Evolutionary conservation across 768 basidiomycete genomes (phyloP).

Genomic region (Leccinum fibrillosum): DNA sequence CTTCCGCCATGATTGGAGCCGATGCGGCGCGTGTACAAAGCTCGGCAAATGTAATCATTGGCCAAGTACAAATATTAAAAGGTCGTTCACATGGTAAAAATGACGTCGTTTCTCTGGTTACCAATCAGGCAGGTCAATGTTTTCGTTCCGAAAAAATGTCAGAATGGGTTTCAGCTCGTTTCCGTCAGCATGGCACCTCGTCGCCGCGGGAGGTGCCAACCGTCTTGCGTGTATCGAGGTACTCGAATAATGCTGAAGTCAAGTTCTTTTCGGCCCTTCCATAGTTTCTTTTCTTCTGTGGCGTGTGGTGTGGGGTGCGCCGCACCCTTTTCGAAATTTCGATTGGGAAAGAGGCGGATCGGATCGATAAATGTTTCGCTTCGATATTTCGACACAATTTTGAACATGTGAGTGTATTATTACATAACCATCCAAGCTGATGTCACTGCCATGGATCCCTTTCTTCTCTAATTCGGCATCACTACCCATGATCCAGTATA

Average conservation of each 20-base stretch:
- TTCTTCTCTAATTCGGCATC: conserved; percentile 28
- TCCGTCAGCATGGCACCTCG: conserved; percentile 3
- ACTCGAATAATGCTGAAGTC: neutral
- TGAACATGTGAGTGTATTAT: conserved; percentile 12
- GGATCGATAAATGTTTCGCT: conserved; percentile 16
- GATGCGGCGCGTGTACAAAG: neutral
- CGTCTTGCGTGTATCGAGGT: neutral
- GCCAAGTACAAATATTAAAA: conserved; percentile 3
- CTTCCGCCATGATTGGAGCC: neutral
- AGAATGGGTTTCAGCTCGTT: conserved; percentile 11
- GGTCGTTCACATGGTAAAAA: conserved; percentile 11
- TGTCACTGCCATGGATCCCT: conserved; percentile 32
- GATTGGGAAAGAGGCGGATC: conserved; percentile 10
- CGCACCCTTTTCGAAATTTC: neutral
- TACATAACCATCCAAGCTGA: conserved; percentile 26
- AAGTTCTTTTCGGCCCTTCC: neutral
- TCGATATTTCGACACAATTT: conserved; percentile 11
- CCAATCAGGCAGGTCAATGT: conserved; percentile 4
- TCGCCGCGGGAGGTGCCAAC: conserved; percentile 6
- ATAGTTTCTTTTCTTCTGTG: conserved; percentile 14
- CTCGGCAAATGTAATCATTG: neutral
- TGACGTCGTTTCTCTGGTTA: conserved; percentile 27
- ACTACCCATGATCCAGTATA: conserved; percentile 26
- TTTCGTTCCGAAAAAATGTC: neutral
- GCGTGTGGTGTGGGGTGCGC: conserved; percentile 13